A percentile compares a stretch with the other conserved stretches of the same genome.
Conservation (phyloP, 345 rosid genomes). For the Punica granatum region DNA sequence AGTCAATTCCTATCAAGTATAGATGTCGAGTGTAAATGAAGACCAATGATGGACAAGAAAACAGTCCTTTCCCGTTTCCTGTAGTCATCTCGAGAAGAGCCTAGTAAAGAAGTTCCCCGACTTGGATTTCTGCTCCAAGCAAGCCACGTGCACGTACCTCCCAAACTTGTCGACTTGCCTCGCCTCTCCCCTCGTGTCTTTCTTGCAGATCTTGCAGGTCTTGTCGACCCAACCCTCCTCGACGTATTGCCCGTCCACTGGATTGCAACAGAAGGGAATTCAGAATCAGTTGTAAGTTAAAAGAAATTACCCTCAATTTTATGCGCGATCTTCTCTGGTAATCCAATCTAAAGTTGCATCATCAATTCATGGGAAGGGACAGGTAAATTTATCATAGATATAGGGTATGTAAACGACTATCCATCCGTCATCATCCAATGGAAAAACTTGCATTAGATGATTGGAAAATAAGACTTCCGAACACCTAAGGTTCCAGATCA, state of each 20-base stretch:
- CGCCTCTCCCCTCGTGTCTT: conserved; percentile 67
- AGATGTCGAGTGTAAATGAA: neutral
- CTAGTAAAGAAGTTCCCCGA: conserved; percentile 73
- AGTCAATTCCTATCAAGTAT: neutral
- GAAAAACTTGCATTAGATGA: neutral
- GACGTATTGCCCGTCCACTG: conserved; percentile 70
- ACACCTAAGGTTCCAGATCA: no score
- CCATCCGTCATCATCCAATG: neutral
- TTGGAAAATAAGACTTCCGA: no score
- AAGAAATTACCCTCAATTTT: no score
- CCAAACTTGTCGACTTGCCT: conserved; percentile 78
- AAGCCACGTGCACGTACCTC: conserved; percentile 65
- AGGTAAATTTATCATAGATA: neutral
- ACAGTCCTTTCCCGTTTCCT: neutral
- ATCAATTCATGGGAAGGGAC: neutral
- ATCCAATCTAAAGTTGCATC: no score
- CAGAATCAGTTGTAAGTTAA: neutral
- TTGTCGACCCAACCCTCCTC: conserved; percentile 90
- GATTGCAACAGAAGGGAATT: neutral
- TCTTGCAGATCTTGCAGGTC: conserved; percentile 85
- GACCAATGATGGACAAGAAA: neutral
- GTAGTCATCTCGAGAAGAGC: conserved; percentile 36
- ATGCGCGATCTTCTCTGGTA: no score
- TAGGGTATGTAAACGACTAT: neutral
- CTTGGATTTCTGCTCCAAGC: conserved; percentile 41